Evolutionary conservation across 2,329 filamentous ascomycete genomes (phyloP), one percentile per base, ranked within the genome.

Genomic region (Helotiales sp.): DNA sequence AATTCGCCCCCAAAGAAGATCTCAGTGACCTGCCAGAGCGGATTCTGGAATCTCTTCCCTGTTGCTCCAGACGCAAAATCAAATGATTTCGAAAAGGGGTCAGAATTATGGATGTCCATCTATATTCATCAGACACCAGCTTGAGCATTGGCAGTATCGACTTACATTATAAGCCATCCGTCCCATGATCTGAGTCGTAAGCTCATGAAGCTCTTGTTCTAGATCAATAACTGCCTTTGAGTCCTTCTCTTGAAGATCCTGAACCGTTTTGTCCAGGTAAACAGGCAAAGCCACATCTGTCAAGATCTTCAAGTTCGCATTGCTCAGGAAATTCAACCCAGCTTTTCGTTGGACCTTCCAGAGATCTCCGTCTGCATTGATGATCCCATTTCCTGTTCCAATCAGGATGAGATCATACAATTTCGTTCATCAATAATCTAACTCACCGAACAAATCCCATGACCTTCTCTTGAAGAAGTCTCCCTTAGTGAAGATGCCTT

Each of bases 161-260:
- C 57, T 63, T 69, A 77, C 79, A 67, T 85, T 81, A 64, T 88
- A 88, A 13, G 85, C 85, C 81, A 87, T 85, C 60, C 79, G 79
- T n/a, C 85, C 85, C 81, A 88, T 87, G 24, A 88, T 67, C 57
- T 83, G 78, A 22, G 84, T 87, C 1, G 85, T 88, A 46, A 88
- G 79, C 67, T 87, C 84, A 53, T 85, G 82, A 46, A 87, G 81
- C 1, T 84, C 73, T n/a, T 72, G 74, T 64, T 87, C 83, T 48
- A 88, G 69, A 66, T 88, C 82, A 1, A 86, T 72, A 0, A 73
- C 59, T 1, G 58, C 63, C 1, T 66, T 65, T 0, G 60, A 65
- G 1, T 68, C 46, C 6, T 42, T 27, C 0, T 63, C 51, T 52
- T 72, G 65, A 3, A 87, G 72, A 1, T 64, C 49, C 0, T 66